phyloP scores from a whole-genome alignment of 2,329 filamentous ascomycete genomes.

The Salinomyces thailandicus region DNA sequence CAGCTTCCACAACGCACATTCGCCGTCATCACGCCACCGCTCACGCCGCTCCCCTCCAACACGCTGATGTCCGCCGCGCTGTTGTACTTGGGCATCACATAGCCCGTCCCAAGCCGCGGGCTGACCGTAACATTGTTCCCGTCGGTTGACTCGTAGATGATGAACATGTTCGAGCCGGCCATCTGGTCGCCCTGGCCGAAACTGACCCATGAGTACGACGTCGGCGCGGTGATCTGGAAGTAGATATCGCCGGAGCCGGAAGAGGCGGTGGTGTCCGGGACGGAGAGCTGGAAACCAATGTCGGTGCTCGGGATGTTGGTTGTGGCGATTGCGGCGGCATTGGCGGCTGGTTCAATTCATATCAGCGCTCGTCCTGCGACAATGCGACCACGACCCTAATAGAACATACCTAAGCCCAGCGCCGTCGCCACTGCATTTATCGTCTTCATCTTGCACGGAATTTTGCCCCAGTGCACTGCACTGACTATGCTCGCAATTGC shows the following conservation, averaged over 20 bases:
- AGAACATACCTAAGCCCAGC: constrained; percentile 7
- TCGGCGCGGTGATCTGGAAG: constrained; percentile 47
- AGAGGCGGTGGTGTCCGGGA: constrained; percentile 45
- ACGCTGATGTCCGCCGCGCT: constrained; percentile 36
- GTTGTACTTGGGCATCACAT: constrained; percentile 35
- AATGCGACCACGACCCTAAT: neutral
- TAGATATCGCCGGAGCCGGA: constrained; percentile 46
- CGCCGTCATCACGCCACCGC: constrained; percentile 43
- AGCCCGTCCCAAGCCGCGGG: constrained; percentile 37
- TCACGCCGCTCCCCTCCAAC: constrained; percentile 44
- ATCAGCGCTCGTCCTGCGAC: neutral
- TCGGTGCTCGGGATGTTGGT: constrained; percentile 16
- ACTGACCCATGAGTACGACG: constrained; percentile 43
- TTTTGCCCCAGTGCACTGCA: too few species aligned
- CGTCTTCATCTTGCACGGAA: constrained; percentile 6
- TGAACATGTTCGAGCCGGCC: constrained; percentile 48
- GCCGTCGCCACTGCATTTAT: constrained; percentile 1
- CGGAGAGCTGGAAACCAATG: constrained; percentile 43
- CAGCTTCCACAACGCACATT: constrained; percentile 48
- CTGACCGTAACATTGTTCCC: constrained; percentile 49
- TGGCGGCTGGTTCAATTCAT: constrained; percentile 9
- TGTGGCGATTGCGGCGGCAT: constrained; percentile 12
- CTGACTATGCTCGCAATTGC: too few species aligned
- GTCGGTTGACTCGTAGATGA: constrained; percentile 44
- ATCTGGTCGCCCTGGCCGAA: constrained; percentile 47